These are phyloP conservation scores for Ascochyta clinopodiicola DNA, from an alignment of 2,329 filamentous ascomycete genomes.

Conservation along the genomic window DNA sequence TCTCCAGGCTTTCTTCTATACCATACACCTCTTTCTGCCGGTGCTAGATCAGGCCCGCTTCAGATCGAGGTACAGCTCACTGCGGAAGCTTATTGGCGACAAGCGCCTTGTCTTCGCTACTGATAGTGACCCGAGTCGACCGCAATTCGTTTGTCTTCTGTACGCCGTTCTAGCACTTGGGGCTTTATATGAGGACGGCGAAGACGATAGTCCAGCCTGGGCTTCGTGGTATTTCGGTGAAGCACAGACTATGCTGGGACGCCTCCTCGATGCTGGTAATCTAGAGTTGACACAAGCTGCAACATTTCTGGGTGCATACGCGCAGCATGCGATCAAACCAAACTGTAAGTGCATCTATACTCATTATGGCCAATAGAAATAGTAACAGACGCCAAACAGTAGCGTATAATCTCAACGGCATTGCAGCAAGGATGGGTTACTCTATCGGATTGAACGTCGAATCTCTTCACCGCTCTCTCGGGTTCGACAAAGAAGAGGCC, in stretches of 20 bases:
- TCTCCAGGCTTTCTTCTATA: not conserved
- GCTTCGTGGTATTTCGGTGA: conserved; percentile 5
- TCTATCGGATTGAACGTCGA: conserved; percentile 3
- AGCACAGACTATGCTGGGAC: conserved; percentile 2
- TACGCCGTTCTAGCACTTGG: conserved; percentile 3
- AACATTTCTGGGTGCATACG: conserved; percentile 2
- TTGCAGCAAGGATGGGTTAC: not conserved
- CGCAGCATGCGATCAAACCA: conserved; percentile 7
- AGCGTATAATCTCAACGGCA: not conserved
- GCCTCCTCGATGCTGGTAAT: conserved; percentile 1
- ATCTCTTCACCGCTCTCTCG: not conserved
- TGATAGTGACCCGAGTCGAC: not conserved
- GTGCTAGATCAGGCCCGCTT: not conserved
- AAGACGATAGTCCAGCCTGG: not conserved
- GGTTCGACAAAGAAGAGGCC: not conserved
- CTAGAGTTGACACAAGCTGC: conserved; percentile 1
- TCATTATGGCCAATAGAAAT: not conserved
- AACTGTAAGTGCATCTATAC: not conserved
- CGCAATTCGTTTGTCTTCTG: conserved; percentile 1
- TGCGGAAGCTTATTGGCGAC: conserved; percentile 1
- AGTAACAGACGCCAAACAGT: not conserved
- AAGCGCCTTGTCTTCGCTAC: not conserved
- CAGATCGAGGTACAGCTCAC: not conserved
- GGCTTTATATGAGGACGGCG: not conserved
- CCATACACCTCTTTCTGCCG: not conserved